phyloP scores from a whole-genome alignment of 1,284 basidiomycete genomes.

The Thelephora terrestris region DNA sequence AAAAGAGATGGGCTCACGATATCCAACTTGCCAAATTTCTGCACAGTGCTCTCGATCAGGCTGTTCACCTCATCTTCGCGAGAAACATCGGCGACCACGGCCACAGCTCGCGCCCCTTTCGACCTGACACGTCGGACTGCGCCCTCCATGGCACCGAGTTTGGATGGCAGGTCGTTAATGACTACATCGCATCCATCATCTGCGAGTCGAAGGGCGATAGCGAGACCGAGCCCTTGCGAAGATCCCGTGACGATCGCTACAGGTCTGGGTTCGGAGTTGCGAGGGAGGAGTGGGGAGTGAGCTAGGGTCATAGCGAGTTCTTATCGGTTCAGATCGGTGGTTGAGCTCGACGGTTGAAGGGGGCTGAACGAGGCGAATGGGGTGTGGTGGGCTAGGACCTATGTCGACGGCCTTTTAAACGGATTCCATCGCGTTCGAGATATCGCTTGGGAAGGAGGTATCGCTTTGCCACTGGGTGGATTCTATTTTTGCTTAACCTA shows the following conservation, averaged over 20 bases:
- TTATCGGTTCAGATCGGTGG: no score
- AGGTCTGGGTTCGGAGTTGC: no score
- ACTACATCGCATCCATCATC: slow-evolving; percentile 31
- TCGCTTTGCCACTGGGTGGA: no score
- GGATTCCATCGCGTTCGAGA: no score
- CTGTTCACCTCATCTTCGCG: slow-evolving; percentile 26
- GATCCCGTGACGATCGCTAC: slow-evolving; percentile 29
- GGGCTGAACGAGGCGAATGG: no score
- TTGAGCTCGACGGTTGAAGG: no score
- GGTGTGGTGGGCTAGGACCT: no score
- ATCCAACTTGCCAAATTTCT: slow-evolving; percentile 11
- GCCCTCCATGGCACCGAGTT: slow-evolving; percentile 18
- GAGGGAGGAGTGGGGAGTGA: no score
- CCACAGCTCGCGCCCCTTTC: slow-evolving; percentile 20
- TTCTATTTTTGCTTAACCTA: no score
- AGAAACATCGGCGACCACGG: slow-evolving; percentile 25
- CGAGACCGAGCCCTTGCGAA: slow-evolving; percentile 31
- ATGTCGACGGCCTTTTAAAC: no score
- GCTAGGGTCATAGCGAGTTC: no score
- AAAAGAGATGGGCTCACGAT: slow-evolving; percentile 5
- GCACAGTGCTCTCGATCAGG: slow-evolving; percentile 19
- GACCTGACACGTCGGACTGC: slow-evolving; percentile 22
- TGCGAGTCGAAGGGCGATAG: slow-evolving; percentile 31
- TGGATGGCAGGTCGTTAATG: slow-evolving; percentile 26
- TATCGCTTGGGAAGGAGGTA: no score